phyloP scores from a whole-genome alignment of 108 stramenopile species.

The Nitzschia inconspicua region DNA sequence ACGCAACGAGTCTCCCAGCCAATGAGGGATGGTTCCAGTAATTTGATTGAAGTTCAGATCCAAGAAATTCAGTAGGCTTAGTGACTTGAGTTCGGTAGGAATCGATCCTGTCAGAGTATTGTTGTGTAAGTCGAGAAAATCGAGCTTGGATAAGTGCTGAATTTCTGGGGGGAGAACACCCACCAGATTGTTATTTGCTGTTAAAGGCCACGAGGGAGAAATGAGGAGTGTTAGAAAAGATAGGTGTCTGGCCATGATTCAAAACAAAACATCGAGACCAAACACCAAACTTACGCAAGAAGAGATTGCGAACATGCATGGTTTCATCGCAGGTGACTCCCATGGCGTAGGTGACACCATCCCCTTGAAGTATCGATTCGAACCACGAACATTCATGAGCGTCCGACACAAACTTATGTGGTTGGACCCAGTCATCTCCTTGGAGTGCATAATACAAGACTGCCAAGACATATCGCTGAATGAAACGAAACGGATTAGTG shows the following conservation, averaged over 20 bases:
- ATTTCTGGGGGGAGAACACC: conserved; percentile 12
- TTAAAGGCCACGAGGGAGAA: not conserved
- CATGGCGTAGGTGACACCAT: conserved; percentile 9
- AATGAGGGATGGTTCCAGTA: conserved; percentile 35
- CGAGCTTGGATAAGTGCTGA: not conserved
- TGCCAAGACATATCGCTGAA: conserved; percentile 34
- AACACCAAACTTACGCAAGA: conserved; percentile 24
- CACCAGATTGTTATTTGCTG: conserved; percentile 14
- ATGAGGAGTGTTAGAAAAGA: not conserved
- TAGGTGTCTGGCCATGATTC: not conserved
- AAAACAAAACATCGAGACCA: not conserved
- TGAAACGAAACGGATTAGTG: conserved; percentile 10
- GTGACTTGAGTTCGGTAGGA: conserved; percentile 34
- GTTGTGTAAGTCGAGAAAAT: not conserved
- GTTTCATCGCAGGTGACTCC: conserved; percentile 35
- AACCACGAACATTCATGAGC: conserved; percentile 23
- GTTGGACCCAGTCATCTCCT: conserved; percentile 4
- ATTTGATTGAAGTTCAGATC: conserved; percentile 42
- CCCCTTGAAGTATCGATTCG: conserved; percentile 4
- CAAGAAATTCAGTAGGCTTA: conserved; percentile 32
- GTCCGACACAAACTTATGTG: conserved; percentile 8
- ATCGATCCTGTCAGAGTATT: conserved; percentile 49
- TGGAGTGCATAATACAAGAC: conserved; percentile 33
- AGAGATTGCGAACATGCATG: conserved; percentile 16
- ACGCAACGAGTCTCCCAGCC: conserved; percentile 14